Percentiles rank a stretch among this genome's conserved stretches.
Evolutionary conservation across 2,329 filamentous ascomycete genomes (phyloP).

Genomic region (Ophiostoma ulmi): DNA sequence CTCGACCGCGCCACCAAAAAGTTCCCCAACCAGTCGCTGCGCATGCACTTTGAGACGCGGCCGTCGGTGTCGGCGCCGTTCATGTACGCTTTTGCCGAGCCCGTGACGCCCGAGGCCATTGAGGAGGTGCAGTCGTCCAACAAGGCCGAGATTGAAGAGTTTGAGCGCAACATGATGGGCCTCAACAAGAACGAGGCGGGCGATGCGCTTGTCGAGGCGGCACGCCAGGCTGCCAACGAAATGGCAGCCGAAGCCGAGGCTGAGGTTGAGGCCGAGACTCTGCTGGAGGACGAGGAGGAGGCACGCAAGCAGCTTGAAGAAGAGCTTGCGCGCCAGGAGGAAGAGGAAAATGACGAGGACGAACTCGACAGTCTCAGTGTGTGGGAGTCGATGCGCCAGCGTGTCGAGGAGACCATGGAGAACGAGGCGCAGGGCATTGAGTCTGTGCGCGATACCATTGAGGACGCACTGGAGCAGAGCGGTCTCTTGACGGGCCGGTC

Average conservation of each 20-base stretch:
- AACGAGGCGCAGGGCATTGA: constrained; percentile 51
- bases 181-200: constrained; percentile 33
- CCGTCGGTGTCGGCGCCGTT: constrained; percentile 49
- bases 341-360: constrained; percentile 28
- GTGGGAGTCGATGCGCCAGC: constrained; percentile 52
- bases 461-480: constrained; percentile 51
- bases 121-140: constrained; percentile 65
- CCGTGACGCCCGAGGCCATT: constrained; percentile 68
- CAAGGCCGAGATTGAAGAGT: constrained; percentile 60
- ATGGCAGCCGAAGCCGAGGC: constrained; percentile 26
- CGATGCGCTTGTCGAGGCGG: constrained; percentile 14
- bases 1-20: constrained; percentile 67
- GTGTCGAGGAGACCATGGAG: constrained; percentile 53
- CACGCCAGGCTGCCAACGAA: neutral
- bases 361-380: constrained; percentile 33
- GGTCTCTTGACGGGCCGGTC: constrained; percentile 46
- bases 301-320: constrained; percentile 20
- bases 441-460: constrained; percentile 50
- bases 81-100: constrained; percentile 88
- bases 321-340: constrained; percentile 22
- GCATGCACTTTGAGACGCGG: constrained; percentile 77
- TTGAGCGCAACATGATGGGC: constrained; percentile 59
- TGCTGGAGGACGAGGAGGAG: constrained; percentile 26
- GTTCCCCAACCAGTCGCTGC: constrained; percentile 71
- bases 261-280: constrained; percentile 27